Percentiles rank a stretch among this genome's conserved stretches.
Conservation (phyloP, 495 filamentous ascomycete species). For the Amorphotheca resinae region DNA sequence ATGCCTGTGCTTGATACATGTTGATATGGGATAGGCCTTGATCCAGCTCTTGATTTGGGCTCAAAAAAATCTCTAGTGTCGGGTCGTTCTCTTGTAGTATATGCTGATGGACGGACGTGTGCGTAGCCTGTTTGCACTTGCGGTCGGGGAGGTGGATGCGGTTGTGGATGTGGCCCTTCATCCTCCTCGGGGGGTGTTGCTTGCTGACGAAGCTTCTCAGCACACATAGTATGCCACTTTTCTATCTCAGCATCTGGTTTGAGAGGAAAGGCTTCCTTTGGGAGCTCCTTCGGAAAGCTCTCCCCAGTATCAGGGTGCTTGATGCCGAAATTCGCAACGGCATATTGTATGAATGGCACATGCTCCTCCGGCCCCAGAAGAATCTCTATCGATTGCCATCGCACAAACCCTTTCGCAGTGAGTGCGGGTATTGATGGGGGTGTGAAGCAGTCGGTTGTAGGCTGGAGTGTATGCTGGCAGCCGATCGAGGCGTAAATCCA, state of each 20-base stretch:
- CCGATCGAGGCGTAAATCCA: constrained; percentile 88
- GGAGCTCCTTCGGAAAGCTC: constrained; percentile 67
- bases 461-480: constrained; percentile 69
- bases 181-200: constrained; percentile 10
- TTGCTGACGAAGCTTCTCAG: constrained; percentile 37
- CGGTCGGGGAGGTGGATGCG: constrained; percentile 15
- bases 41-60: constrained; percentile 4
- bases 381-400: constrained; percentile 89
- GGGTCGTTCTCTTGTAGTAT: constrained; percentile 1
- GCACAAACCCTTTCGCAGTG: constrained; percentile 70
- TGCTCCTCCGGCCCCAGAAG: constrained; percentile 83
- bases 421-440: constrained; percentile 71
- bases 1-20: constrained; percentile 4
- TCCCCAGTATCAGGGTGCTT: constrained; percentile 55
- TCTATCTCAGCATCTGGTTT: constrained; percentile 66
- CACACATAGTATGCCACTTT: constrained; percentile 69
- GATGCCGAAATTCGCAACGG: constrained; percentile 64
- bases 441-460: constrained; percentile 55
- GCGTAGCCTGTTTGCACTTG: constrained; percentile 12
- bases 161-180: neutral
- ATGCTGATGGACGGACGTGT: constrained; percentile 10
- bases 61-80: constrained; percentile 8
- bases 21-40: constrained; percentile 7
- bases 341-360: constrained; percentile 68
- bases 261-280: constrained; percentile 60